Evolutionary conservation across 192 early-diverging fungal species (phyloP).

Genomic region (Podila verticillata): DNA sequence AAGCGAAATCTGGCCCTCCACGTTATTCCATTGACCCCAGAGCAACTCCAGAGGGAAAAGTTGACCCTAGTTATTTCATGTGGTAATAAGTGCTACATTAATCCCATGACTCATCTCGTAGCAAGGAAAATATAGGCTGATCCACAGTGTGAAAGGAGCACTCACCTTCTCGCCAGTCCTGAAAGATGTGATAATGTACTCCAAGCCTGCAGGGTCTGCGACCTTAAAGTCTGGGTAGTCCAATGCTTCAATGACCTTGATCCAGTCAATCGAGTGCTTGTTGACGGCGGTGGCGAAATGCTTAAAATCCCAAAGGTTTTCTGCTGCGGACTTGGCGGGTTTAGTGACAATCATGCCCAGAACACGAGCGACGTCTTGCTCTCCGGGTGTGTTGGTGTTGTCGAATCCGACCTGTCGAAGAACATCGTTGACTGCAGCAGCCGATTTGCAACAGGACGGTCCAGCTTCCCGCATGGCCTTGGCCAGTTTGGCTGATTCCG

Average conservation of each 20-base stretch:
- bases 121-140: constrained; percentile 1
- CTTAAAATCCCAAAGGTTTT: constrained; percentile 70
- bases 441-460: constrained; percentile 58
- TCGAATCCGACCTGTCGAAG: constrained; percentile 53
- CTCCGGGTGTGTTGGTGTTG: constrained; percentile 38
- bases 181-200: constrained; percentile 69
- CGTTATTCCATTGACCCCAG: constrained; percentile 80
- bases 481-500: constrained; percentile 36
- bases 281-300: constrained; percentile 65
- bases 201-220: constrained; percentile 63
- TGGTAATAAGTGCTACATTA: background rate
- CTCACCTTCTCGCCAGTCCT: constrained; percentile 64
- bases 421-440: constrained; percentile 51
- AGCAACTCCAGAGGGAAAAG: constrained; percentile 75
- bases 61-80: constrained; percentile 56
- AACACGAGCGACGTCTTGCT: constrained; percentile 66
- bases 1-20: constrained; percentile 74
- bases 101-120: too few species aligned
- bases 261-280: constrained; percentile 66
- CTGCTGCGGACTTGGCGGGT: constrained; percentile 45
- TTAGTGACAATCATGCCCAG: constrained; percentile 71
- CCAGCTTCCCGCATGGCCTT: constrained; percentile 63
- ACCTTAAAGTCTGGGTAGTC: constrained; percentile 73
- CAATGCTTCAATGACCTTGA: constrained; percentile 64
- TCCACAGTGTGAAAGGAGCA: background rate